Conservation (phyloP, 352 stramenopile genomes). For the Thalassiosira sp. region DNA sequence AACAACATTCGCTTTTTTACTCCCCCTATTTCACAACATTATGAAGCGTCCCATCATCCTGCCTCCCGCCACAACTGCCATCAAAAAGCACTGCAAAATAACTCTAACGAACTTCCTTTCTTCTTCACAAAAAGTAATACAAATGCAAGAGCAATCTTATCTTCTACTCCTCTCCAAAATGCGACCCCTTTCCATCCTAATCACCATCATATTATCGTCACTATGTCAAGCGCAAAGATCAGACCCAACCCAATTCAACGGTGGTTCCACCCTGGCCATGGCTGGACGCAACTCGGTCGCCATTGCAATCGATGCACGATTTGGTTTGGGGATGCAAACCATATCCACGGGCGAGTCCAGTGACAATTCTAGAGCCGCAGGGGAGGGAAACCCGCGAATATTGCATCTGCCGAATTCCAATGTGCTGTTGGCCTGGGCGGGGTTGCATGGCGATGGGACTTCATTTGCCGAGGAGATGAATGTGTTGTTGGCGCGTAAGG, state of each 20-base stretch:
- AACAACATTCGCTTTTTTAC: too few species aligned
- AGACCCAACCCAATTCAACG: constrained; percentile 71
- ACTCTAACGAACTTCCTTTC: too few species aligned
- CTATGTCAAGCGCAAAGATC: constrained; percentile 17
- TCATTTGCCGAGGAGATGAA: constrained; percentile 50
- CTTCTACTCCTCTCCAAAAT: not conserved
- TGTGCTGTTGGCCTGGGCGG: constrained; percentile 40
- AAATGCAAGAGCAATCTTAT: not conserved
- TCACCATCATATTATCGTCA: not conserved
- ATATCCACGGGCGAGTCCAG: constrained; percentile 31
- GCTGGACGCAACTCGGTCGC: constrained; percentile 73
- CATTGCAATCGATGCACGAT: constrained; percentile 75
- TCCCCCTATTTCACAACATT: too few species aligned
- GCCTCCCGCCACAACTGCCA: too few species aligned
- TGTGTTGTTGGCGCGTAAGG: constrained; percentile 34
- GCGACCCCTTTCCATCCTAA: not conserved
- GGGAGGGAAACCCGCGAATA: constrained; percentile 34
- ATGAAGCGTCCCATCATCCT: too few species aligned
- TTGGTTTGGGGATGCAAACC: constrained; percentile 71
- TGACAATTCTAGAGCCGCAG: constrained; percentile 20
- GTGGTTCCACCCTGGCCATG: constrained; percentile 78
- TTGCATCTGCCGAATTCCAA: constrained; percentile 41
- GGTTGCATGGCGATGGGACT: constrained; percentile 48
- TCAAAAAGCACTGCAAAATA: too few species aligned
- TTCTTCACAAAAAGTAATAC: too few species aligned